Conservation (phyloP, 345 rosid genomes). For the Lepidium sativum region DNA sequence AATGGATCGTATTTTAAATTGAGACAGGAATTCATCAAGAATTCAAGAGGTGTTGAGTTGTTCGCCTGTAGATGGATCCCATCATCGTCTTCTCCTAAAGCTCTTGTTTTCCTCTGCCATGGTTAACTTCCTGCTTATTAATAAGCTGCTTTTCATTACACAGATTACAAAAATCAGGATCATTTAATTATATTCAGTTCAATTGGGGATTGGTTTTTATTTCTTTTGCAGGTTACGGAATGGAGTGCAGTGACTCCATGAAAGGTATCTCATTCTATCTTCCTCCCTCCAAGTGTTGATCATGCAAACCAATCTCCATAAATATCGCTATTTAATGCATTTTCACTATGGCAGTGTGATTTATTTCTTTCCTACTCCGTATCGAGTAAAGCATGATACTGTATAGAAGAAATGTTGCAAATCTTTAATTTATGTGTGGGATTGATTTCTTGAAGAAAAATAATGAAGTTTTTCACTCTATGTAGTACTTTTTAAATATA, state of each 20-base stretch:
- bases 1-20: background rate
- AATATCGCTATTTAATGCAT: no score
- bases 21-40: conserved; percentile 56
- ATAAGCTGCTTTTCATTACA: background rate
- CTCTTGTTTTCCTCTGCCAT: conserved; percentile 95
- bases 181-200: no score
- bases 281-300: background rate
- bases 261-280: conserved; percentile 47
- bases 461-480: background rate
- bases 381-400: no score
- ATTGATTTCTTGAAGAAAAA: background rate
- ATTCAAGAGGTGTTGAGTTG: conserved; percentile 66
- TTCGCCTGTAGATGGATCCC: conserved; percentile 92
- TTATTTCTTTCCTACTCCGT: background rate
- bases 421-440: background rate
- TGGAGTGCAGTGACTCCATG: conserved; percentile 97
- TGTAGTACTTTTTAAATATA: background rate
- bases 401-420: background rate
- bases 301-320: background rate
- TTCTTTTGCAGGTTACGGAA: conserved; percentile 69
- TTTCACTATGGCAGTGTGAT: background rate
- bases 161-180: conserved; percentile 44
- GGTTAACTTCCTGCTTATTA: conserved; percentile 30
- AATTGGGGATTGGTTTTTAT: no score
- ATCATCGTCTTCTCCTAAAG: conserved; percentile 53